Base-by-base conservation (phyloP, 164 flowering plant genomes). In the Euptelea pleiosperma region DNA sequence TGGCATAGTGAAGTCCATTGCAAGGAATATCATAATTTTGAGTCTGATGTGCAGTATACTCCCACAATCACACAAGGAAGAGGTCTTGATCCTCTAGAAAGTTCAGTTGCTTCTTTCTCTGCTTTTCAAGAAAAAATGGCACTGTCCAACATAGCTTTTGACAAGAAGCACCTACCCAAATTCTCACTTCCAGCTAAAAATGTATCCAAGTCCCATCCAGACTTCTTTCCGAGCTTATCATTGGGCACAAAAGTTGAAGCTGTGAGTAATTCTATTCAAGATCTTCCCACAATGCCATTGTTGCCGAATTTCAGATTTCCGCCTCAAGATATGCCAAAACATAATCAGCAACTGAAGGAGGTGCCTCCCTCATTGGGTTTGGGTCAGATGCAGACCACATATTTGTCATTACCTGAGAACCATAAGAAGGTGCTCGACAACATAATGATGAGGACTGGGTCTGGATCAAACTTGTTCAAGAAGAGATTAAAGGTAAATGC, bases 361-460 rank as follows among this genome's bases (percentile, higher is more conserved):
- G 44, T 60, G 46, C 70, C 77, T 53, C 80, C 86, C 18, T 29
- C 66, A 25, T 62, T 80, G 69, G 86, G 86, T 63, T 75, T 82
- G 66, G 83, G 79, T 61, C 91, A 72, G 62, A 70, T 71, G 74
- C 82, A 78, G 40, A 49, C 77, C n/a, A 8, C 79, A 10, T 75
- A 68, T 61, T 58, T 86, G 19, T 74, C 91, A 24, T 75, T 90
- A 60, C 88, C 96, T 22, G 94, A 94, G 62, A 89, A 78, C 56
- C 98, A 89, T 54, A 70, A 90, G 71, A 87, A 82, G 79, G 96
- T 87, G 63, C 96, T 91, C 16, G 96, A 91, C 42, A 87, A 84
- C 75, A 85, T 94, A 62, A 78, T 89, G 81, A 72, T 87, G 83
- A 87, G 89, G 66, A 82, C 96, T 52, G 93, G 85, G 9, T 60